Conservation (phyloP, 2,329 filamentous ascomycete species). For the Rosellinia necatrix region DNA sequence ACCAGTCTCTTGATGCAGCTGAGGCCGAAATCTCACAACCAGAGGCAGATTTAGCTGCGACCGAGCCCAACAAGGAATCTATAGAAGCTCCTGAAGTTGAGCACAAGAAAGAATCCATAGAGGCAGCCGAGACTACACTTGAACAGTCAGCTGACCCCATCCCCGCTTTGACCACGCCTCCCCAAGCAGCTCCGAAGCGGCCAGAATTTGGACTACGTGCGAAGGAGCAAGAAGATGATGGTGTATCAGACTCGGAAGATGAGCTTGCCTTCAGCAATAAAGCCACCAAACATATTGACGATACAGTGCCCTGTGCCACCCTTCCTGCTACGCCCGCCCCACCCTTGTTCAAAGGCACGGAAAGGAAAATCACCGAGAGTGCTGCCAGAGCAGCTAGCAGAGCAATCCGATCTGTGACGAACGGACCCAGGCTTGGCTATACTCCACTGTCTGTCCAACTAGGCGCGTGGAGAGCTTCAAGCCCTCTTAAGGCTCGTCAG, state of each 20-base stretch:
- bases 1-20: background rate
- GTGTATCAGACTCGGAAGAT: slow-evolving; percentile 59
- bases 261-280: slow-evolving; percentile 48
- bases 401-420: slow-evolving; percentile 39
- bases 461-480: slow-evolving; percentile 65
- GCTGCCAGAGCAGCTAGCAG: slow-evolving; percentile 37
- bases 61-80: background rate
- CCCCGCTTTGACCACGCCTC: slow-evolving; percentile 34
- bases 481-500: slow-evolving; percentile 51
- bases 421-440: slow-evolving; percentile 55
- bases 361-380: slow-evolving; percentile 33
- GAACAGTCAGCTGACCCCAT: slow-evolving; percentile 16
- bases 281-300: slow-evolving; percentile 34
- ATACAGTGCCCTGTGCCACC: slow-evolving; percentile 35
- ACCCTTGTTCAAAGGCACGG: slow-evolving; percentile 31
- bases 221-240: slow-evolving; percentile 51
- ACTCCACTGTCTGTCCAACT: slow-evolving; percentile 67
- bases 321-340: slow-evolving; percentile 51
- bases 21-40: background rate
- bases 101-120: slow-evolving; percentile 18
- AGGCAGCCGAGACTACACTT: slow-evolving; percentile 31
- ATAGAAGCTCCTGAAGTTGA: background rate
- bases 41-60: background rate
- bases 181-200: slow-evolving; percentile 38
- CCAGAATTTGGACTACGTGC: slow-evolving; percentile 51